A percentile compares a stretch with the other conserved stretches of the same genome.
phyloP scores from a whole-genome alignment of 163 green algal species.

The Chloromonas sp. region DNA sequence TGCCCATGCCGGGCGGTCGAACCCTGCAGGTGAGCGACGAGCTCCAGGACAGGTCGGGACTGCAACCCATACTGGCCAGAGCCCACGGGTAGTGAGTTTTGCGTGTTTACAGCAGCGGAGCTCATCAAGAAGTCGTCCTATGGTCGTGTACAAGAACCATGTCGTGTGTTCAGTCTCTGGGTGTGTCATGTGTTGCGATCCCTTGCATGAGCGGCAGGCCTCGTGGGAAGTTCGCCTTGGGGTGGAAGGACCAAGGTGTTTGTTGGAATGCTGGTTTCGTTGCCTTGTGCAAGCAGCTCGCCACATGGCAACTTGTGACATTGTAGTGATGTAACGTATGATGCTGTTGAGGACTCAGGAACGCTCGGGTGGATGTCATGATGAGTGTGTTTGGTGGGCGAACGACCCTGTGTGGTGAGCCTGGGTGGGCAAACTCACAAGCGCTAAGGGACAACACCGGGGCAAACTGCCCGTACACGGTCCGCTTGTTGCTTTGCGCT shows the following conservation, averaged over 20 bases:
- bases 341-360: too few species aligned
- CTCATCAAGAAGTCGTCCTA: not conserved
- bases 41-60: not conserved
- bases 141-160: not conserved
- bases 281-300: too few species aligned
- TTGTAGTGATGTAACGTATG: too few species aligned
- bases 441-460: not conserved
- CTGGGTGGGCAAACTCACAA: not conserved
- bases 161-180: not conserved
- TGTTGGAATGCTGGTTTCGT: too few species aligned
- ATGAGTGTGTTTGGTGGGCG: too few species aligned
- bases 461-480: not conserved
- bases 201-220: too few species aligned
- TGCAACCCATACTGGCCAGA: not conserved
- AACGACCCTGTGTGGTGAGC: too few species aligned
- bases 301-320: too few species aligned
- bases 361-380: too few species aligned
- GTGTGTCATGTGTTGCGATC: not conserved
- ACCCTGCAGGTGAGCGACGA: constrained; percentile 34
- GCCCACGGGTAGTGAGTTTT: too few species aligned
- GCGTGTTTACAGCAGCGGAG: not conserved
- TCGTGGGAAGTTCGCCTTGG: too few species aligned
- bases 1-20: constrained; percentile 42
- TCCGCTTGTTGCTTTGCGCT: not conserved
- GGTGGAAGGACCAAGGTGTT: too few species aligned